Conservation (phyloP, 1,284 basidiomycete species). For the Ustilago loliicola region DNA sequence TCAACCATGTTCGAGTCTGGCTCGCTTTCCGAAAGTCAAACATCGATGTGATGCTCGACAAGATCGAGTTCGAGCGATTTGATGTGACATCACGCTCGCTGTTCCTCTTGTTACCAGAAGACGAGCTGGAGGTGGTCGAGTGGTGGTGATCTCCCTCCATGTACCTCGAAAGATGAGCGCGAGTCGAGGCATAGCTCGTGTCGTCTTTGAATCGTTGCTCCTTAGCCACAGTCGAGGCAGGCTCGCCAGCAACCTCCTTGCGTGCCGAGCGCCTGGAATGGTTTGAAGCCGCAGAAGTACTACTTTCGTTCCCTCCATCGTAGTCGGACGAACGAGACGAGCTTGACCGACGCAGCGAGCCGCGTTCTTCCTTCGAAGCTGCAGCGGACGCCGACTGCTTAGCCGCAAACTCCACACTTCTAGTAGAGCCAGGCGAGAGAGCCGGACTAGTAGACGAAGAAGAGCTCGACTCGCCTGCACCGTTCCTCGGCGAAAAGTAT, state of each 20-base stretch:
- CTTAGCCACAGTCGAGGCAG: conserved; percentile 5
- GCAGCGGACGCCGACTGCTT: conserved; percentile 15
- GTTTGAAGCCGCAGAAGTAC: conserved; percentile 45
- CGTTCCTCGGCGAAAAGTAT: conserved; percentile 46
- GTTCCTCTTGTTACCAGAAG: conserved; percentile 7
- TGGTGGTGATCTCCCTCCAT: conserved; percentile 35
- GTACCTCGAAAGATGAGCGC: conserved; percentile 48
- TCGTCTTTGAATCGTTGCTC: conserved; percentile 39
- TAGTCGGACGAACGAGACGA: conserved; percentile 35
- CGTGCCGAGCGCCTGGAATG: conserved; percentile 36
- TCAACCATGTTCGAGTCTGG: conserved; percentile 37
- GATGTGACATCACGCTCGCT: conserved; percentile 16
- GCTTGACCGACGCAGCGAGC: conserved; percentile 19
- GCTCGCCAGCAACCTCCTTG: conserved; percentile 7
- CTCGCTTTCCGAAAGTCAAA: conserved; percentile 41
- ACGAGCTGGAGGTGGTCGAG: background rate
- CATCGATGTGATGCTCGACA: conserved; percentile 33
- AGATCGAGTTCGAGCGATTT: conserved; percentile 22
- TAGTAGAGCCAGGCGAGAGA: conserved; percentile 30
- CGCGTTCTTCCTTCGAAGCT: conserved; percentile 20
- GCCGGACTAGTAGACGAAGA: conserved; percentile 43
- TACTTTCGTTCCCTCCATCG: conserved; percentile 46
- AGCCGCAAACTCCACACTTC: conserved; percentile 13
- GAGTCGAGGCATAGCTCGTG: conserved; percentile 37
- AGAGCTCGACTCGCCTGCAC: conserved; percentile 37